These are phyloP conservation scores for Saturnispora dispora DNA, from an alignment of 805 yeast genomes.

Conservation along the genomic window DNA sequence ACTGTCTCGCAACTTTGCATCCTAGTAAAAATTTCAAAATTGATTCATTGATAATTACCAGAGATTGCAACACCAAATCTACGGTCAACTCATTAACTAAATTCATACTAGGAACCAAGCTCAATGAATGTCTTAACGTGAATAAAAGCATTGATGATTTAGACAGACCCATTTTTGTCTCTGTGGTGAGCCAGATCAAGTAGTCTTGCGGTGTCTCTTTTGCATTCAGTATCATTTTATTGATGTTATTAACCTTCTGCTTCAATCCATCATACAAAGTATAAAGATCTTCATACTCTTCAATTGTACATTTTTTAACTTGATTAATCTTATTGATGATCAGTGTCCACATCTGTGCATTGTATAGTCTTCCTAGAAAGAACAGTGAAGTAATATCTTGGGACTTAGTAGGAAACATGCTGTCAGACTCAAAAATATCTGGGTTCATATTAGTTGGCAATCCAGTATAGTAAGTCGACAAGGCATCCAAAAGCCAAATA, in stretches of 20 bases:
- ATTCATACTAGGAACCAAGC: background rate
- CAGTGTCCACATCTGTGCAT: constrained; percentile 14
- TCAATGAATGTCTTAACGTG: constrained; percentile 11
- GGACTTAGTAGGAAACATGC: constrained; percentile 11
- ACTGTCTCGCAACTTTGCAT: constrained; percentile 2
- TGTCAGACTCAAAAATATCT: constrained; percentile 14
- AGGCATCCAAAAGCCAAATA: constrained; percentile 17
- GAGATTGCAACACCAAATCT: constrained; percentile 16
- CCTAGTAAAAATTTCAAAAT: constrained; percentile 15
- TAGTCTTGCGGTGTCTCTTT: constrained; percentile 3
- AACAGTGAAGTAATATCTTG: constrained; percentile 11
- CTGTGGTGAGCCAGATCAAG: constrained; percentile 14
- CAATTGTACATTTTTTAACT: constrained; percentile 8
- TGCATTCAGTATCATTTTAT: constrained; percentile 4
- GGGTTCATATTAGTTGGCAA: constrained; percentile 16
- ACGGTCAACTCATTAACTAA: constrained; percentile 8
- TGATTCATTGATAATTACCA: constrained; percentile 20
- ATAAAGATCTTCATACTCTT: constrained; percentile 8
- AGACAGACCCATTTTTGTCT: constrained; percentile 15
- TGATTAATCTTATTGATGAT: constrained; percentile 16
- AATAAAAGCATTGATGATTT: constrained; percentile 16
- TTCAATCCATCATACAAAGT: constrained; percentile 7
- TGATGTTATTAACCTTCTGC: constrained; percentile 9
- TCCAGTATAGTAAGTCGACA: constrained; percentile 19
- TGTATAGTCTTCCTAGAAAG: constrained; percentile 14